phyloP scores from a whole-genome alignment of 352 stramenopile genomes.

The Globisporangium sylvaticum region DNA sequence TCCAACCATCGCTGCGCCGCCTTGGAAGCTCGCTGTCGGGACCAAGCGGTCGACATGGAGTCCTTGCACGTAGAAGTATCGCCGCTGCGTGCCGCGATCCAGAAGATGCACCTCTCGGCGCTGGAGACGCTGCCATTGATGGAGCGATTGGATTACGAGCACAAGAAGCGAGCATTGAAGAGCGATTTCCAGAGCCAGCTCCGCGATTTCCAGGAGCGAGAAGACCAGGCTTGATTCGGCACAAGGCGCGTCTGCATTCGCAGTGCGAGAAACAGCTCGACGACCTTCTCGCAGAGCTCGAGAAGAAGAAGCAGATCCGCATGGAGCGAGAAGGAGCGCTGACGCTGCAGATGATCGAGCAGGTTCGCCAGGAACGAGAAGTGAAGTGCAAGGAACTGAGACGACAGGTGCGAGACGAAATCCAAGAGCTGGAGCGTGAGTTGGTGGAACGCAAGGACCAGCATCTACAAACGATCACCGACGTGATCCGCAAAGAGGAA shows the following conservation, averaged over 20 bases:
- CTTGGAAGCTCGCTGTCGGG: slow-evolving; percentile 43
- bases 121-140: slow-evolving; percentile 46
- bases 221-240: slow-evolving; percentile 61
- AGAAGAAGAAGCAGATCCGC: slow-evolving; percentile 47
- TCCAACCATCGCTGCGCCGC: slow-evolving; percentile 32
- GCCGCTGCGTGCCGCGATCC: slow-evolving; percentile 36
- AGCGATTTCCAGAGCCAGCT: slow-evolving; percentile 62
- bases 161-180: slow-evolving; percentile 62
- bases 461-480: slow-evolving; percentile 35
- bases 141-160: slow-evolving; percentile 66
- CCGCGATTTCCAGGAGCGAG: slow-evolving; percentile 62
- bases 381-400: slow-evolving; percentile 43
- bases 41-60: slow-evolving; percentile 49
- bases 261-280: slow-evolving; percentile 65
- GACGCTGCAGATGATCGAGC: slow-evolving; percentile 41
- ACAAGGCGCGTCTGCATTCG: slow-evolving; percentile 60
- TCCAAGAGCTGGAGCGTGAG: slow-evolving; percentile 46
- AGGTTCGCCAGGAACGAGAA: slow-evolving; percentile 51
- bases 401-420: slow-evolving; percentile 38
- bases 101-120: slow-evolving; percentile 49
- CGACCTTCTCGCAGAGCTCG: slow-evolving; percentile 54
- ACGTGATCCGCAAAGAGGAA: slow-evolving; percentile 44
- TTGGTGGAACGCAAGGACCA: slow-evolving; percentile 41
- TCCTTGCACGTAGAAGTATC: slow-evolving; percentile 47
- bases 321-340: slow-evolving; percentile 61